These are phyloP conservation scores for Malus sieversii DNA, from an alignment of 306 rosid species.

Conservation along the genomic window DNA sequence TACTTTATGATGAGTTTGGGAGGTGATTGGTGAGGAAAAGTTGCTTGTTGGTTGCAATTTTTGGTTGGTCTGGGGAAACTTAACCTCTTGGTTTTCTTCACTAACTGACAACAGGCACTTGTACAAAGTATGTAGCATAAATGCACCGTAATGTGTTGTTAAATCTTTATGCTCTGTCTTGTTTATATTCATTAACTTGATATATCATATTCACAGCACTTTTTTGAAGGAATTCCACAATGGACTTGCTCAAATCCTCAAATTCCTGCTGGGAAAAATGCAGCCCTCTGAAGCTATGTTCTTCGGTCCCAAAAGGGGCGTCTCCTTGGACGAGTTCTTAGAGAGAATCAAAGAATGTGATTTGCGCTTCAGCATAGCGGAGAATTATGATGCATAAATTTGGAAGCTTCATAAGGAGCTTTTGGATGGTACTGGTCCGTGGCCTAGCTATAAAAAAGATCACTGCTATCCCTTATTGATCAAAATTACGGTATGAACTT, in stretches of 20 bases:
- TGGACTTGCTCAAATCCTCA: conserved; percentile 55
- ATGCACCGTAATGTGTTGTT: conserved; percentile 25
- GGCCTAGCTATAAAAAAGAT: conserved; percentile 65
- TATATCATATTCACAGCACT: conserved; percentile 56
- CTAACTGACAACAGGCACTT: conserved; percentile 15
- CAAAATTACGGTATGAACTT: conserved; percentile 51
- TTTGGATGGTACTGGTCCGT: conserved; percentile 45
- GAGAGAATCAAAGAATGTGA: conserved; percentile 49
- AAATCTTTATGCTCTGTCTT: conserved; percentile 32
- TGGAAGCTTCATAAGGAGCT: conserved; percentile 55
- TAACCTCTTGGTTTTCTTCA: conserved; percentile 20
- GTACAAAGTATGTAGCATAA: conserved; percentile 15
- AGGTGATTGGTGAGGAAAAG: conserved; percentile 2
- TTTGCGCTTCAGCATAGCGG: conserved; percentile 49
- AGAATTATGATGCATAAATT: conserved; percentile 53
- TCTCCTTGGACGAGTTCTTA: conserved; percentile 60
- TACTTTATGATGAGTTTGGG: conserved; percentile 8
- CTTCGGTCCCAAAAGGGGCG: conserved; percentile 74
- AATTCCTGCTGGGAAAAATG: conserved; percentile 39
- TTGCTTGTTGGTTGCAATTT: no score
- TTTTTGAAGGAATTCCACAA: conserved; percentile 73
- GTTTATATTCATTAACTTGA: conserved; percentile 8
- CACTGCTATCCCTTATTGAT: conserved; percentile 72
- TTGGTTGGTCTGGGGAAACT: conserved; percentile 1
- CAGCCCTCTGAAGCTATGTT: conserved; percentile 56